These are phyloP conservation scores for Diplodia sapinea DNA, from an alignment of 2,329 filamentous ascomycete species.

Conservation along the genomic window DNA sequence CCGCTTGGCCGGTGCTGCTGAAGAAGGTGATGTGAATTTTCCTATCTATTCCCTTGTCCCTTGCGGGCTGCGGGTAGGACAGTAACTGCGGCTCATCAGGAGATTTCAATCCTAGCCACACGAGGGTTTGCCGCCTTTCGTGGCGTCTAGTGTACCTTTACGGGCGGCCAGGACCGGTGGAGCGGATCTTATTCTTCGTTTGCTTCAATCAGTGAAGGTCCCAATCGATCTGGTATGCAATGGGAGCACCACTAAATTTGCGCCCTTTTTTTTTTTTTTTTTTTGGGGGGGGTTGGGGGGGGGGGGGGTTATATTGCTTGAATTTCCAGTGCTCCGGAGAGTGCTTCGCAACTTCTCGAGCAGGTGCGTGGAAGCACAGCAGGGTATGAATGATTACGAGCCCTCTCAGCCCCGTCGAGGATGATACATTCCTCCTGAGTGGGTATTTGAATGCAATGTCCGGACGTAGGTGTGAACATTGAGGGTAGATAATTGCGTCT, in stretches of 20 bases:
- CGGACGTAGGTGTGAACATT: no score
- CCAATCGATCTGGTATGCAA: background rate
- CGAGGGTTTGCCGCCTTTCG: background rate
- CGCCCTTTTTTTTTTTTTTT: no score
- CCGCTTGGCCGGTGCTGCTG: background rate
- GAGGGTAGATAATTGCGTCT: no score
- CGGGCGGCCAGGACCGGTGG: background rate
- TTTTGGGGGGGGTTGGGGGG: no score
- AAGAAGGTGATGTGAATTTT: background rate
- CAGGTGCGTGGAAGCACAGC: background rate
- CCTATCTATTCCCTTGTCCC: background rate
- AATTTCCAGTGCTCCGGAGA: background rate
- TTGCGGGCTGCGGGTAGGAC: background rate
- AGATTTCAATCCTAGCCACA: background rate
- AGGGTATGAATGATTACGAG: no score
- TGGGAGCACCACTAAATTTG: background rate
- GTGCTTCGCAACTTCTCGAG: background rate
- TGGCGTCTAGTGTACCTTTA: background rate
- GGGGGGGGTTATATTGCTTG: no score
- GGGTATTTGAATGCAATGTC: no score
- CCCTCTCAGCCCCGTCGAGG: no score
- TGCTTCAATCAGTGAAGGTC: background rate
- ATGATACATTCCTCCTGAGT: no score
- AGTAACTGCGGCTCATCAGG: background rate
- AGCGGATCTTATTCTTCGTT: background rate